Conservation (phyloP, 192 early-diverging fungal genomes). For the Linderina pennispora region DNA sequence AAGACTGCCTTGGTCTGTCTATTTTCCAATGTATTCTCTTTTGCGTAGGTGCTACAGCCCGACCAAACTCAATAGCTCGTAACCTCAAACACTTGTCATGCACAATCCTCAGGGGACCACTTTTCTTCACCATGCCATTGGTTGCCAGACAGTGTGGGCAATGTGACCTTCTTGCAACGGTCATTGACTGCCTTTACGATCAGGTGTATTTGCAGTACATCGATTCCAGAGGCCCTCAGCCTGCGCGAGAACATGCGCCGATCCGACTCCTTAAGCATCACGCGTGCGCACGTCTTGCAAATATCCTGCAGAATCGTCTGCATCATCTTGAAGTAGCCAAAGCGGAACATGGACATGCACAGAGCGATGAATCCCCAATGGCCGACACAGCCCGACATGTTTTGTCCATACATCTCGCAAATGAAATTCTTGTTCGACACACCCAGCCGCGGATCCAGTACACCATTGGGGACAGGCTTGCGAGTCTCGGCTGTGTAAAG, state of each 20-base stretch:
- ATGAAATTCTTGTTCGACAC: constrained; percentile 69
- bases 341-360: constrained; percentile 93
- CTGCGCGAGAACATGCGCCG: constrained; percentile 62
- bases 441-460: constrained; percentile 85
- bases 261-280: constrained; percentile 78
- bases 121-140: constrained; percentile 94
- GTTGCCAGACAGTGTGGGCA: constrained; percentile 77
- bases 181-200: constrained; percentile 79
- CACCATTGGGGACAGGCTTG: constrained; percentile 76
- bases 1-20: no score
- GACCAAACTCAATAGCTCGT: no score
- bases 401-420: constrained; percentile 88
- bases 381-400: constrained; percentile 85
- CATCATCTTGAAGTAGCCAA: constrained; percentile 92
- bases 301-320: constrained; percentile 90
- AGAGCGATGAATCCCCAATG: constrained; percentile 96
- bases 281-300: constrained; percentile 90
- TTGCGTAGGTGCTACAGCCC: no score
- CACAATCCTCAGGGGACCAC: constrained; percentile 87
- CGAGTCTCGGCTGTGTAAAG: constrained; percentile 66
- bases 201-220: constrained; percentile 69
- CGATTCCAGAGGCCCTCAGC: constrained; percentile 70
- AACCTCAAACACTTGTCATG: constrained; percentile 99
- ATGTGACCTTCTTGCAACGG: constrained; percentile 77
- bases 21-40: no score